Percentiles rank a stretch among this genome's conserved stretches.
Conservation (phyloP, 176 grass and related monocot species). For the Oryza glaberrima region DNA sequence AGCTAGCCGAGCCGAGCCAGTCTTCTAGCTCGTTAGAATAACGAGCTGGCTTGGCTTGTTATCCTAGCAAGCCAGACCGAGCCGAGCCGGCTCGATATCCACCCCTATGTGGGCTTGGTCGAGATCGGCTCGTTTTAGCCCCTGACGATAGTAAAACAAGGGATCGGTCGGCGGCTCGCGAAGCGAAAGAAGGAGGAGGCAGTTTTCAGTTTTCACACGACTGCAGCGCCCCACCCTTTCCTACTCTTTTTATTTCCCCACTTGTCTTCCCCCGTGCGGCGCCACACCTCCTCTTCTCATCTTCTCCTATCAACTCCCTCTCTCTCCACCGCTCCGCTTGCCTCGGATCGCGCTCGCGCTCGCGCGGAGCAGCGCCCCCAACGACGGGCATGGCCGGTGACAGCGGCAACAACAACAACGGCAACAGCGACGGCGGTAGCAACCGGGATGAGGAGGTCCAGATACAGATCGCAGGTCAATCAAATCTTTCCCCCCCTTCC, state of each 20-base stretch:
- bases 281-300: background rate
- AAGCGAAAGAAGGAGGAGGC: too few relatives aligned
- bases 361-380: constrained; percentile 17
- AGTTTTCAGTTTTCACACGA: background rate
- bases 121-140: too few relatives aligned
- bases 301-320: background rate
- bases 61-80: too few relatives aligned
- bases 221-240: background rate
- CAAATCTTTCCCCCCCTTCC: background rate
- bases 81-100: too few relatives aligned
- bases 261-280: constrained; percentile 11
- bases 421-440: background rate
- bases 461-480: constrained; percentile 58
- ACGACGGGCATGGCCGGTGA: constrained; percentile 44
- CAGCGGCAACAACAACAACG: background rate
- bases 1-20: too few relatives aligned
- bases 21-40: too few relatives aligned
- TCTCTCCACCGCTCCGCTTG: background rate
- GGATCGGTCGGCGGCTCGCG: too few relatives aligned
- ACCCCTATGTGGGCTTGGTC: too few relatives aligned
- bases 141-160: too few relatives aligned
- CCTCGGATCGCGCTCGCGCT: constrained; percentile 29
- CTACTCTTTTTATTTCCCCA: background rate
- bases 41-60: too few relatives aligned
- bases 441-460: constrained; percentile 29